Evolutionary conservation across 768 basidiomycete genomes (phyloP).

Genomic region (Leucocoprinus leucothites): DNA sequence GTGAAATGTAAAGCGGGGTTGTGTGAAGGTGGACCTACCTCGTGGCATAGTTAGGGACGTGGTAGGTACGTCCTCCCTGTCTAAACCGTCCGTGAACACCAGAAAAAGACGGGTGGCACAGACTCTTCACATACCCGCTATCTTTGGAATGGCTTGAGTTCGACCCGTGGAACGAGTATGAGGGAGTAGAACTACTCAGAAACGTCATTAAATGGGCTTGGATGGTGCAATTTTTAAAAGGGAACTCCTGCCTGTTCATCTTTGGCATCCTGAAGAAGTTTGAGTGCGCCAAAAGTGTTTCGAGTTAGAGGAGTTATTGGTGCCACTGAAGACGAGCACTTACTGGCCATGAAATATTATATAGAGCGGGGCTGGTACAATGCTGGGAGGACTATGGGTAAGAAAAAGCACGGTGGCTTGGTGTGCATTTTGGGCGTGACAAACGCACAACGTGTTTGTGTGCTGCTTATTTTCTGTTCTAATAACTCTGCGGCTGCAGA

Average conservation of each 20-base stretch:
- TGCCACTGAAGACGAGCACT: neutral
- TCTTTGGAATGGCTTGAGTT: constrained; percentile 38
- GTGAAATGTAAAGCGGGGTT: constrained; percentile 8
- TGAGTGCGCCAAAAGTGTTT: neutral
- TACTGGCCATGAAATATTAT: constrained; percentile 17
- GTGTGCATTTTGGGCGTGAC: neutral
- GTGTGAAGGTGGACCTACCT: constrained; percentile 23
- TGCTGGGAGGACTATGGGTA: neutral
- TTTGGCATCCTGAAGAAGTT: constrained; percentile 6
- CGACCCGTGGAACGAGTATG: constrained; percentile 35
- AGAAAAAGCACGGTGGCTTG: neutral
- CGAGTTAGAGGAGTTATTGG: neutral
- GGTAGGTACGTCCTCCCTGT: constrained; percentile 35
- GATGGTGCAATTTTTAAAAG: neutral
- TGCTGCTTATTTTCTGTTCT: constrained; percentile 5
- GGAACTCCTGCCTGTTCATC: constrained; percentile 10
- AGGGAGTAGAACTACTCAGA: constrained; percentile 21
- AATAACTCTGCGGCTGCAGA: neutral
- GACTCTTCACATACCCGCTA: constrained; percentile 28
- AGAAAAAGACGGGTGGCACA: constrained; percentile 1
- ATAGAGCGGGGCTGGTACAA: constrained; percentile 3
- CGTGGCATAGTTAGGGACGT: constrained; percentile 38
- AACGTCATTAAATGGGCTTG: constrained; percentile 2
- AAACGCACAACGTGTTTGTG: constrained; percentile 8
- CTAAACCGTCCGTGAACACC: constrained; percentile 15